Evolutionary conservation across 768 basidiomycete species (phyloP).

Genomic region (Psilocybe cyanescens): DNA sequence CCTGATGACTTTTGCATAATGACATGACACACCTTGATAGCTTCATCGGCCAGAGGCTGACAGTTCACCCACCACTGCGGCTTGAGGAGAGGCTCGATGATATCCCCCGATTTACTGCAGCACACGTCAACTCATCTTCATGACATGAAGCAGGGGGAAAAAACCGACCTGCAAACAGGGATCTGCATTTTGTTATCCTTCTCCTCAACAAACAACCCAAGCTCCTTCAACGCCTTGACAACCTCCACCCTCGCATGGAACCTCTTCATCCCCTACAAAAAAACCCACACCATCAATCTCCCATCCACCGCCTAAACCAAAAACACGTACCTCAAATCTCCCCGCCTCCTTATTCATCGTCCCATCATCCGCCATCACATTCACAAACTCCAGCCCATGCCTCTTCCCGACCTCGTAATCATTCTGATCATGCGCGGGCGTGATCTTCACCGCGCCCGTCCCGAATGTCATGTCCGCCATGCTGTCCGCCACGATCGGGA

Average conservation of each 20-base stretch:
- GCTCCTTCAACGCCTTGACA: conserved; percentile 80
- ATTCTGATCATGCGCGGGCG: conserved; percentile 96
- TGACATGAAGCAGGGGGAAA: neutral
- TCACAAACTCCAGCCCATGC: conserved; percentile 91
- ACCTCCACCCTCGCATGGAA: conserved; percentile 91
- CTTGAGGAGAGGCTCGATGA: conserved; percentile 94
- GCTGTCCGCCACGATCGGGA: conserved; percentile 87
- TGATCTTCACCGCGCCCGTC: conserved; percentile 98
- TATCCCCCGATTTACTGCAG: conserved; percentile 89
- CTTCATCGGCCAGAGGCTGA: conserved; percentile 88
- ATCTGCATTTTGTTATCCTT: conserved; percentile 99
- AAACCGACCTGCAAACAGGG: conserved; percentile 81
- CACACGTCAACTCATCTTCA: neutral
- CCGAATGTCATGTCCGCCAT: conserved; percentile 95
- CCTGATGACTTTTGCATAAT: no score
- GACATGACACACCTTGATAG: conserved; percentile 62
- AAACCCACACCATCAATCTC: neutral
- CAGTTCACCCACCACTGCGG: conserved; percentile 99
- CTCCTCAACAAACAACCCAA: conserved; percentile 84
- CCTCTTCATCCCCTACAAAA: conserved; percentile 86
- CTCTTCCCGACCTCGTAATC: conserved; percentile 94
- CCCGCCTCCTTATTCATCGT: conserved; percentile 93
- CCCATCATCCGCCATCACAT: conserved; percentile 95
- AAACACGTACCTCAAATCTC: conserved; percentile 46
- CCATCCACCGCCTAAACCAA: no score